Conservation (phyloP, 805 yeast genomes). For the Candida pseudoglaebosa region DNA sequence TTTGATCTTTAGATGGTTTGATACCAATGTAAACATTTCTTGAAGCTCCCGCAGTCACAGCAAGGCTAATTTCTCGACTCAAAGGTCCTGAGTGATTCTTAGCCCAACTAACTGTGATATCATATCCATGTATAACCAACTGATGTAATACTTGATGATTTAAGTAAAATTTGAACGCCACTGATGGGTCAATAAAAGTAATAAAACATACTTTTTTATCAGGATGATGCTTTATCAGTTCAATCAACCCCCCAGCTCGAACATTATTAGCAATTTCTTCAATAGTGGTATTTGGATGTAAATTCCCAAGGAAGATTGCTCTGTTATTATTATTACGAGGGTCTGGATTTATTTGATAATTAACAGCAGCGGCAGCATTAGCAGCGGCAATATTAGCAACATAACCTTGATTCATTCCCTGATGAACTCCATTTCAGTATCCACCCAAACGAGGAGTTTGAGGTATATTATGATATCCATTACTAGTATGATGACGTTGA, state of each 20-base stretch:
- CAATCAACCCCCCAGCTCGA: conserved; percentile 71
- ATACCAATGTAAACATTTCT: conserved; percentile 74
- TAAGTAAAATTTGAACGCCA: conserved; percentile 66
- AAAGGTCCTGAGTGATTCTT: conserved; percentile 63
- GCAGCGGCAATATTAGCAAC: background rate
- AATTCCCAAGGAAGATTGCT: conserved; percentile 64
- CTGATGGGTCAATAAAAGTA: conserved; percentile 59
- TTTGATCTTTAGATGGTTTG: conserved; percentile 25
- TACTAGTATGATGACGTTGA: background rate
- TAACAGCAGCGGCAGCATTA: conserved; percentile 7
- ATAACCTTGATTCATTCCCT: background rate
- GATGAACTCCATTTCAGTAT: background rate
- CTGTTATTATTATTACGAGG: conserved; percentile 48
- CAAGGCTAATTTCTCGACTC: conserved; percentile 50
- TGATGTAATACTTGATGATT: conserved; percentile 54
- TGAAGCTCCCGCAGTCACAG: conserved; percentile 71
- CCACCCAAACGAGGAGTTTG: background rate
- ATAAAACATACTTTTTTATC: conserved; percentile 62
- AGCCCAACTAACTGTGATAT: conserved; percentile 69
- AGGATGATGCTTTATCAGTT: conserved; percentile 48
- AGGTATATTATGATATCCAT: background rate
- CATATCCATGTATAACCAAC: conserved; percentile 57
- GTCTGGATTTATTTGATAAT: conserved; percentile 21
- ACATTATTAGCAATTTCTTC: conserved; percentile 76
- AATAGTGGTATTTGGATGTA: conserved; percentile 58